Evolutionary conservation across 805 yeast genomes (phyloP).

Genomic region (Candida dendrica): DNA sequence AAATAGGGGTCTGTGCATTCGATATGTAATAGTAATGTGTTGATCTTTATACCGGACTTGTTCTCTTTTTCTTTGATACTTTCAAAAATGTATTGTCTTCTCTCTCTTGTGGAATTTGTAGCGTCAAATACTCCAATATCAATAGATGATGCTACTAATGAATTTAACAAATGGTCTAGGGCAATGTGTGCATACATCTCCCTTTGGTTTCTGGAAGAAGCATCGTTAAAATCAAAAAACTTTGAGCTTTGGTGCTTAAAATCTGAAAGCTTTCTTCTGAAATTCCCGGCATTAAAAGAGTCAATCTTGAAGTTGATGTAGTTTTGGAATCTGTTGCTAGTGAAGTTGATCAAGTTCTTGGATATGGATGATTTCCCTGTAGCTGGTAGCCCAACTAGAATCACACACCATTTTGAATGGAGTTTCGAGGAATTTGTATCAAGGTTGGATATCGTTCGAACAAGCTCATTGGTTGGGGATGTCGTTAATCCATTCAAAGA

Average conservation of each 20-base stretch:
- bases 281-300: constrained; percentile 70
- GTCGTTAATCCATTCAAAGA: constrained; percentile 11
- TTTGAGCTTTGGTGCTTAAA: constrained; percentile 30
- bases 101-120: constrained; percentile 43
- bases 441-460: not conserved
- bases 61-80: constrained; percentile 14
- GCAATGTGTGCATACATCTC: constrained; percentile 50
- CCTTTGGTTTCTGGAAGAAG: constrained; percentile 34
- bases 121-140: constrained; percentile 57
- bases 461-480: constrained; percentile 19
- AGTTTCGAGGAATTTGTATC: not conserved
- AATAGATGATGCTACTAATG: constrained; percentile 32
- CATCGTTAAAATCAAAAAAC: constrained; percentile 35
- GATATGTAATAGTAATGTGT: constrained; percentile 52
- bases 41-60: constrained; percentile 25
- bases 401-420: constrained; percentile 49
- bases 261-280: constrained; percentile 42
- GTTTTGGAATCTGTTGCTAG: constrained; percentile 23
- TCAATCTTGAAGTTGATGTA: constrained; percentile 23
- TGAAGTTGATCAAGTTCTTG: constrained; percentile 52
- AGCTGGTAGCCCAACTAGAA: constrained; percentile 74
- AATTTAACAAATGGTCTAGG: constrained; percentile 36
- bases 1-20: constrained; percentile 46
- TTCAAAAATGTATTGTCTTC: constrained; percentile 23
- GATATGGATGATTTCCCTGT: constrained; percentile 71